phyloP scores from a whole-genome alignment of 805 yeast genomes.

The Priceomyces castillae region DNA sequence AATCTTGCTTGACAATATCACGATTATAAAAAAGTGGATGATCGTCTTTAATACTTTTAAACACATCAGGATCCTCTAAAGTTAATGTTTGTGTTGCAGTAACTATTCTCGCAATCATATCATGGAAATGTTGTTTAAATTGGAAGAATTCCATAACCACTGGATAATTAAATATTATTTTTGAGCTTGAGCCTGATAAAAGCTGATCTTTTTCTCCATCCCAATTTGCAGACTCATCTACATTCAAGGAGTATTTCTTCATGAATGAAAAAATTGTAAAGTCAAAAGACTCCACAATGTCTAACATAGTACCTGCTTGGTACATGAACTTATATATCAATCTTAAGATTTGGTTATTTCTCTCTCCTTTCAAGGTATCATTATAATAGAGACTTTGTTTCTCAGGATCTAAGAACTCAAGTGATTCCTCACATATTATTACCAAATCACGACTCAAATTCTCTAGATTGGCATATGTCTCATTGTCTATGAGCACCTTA shows the following conservation, averaged over 20 bases:
- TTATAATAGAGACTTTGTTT: conserved; percentile 37
- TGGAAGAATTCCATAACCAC: conserved; percentile 68
- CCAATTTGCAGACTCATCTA: conserved; percentile 8
- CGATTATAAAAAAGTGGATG: conserved; percentile 44
- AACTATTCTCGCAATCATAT: conserved; percentile 53
- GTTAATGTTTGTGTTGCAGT: conserved; percentile 71
- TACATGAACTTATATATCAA: conserved; percentile 53
- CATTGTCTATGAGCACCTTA: conserved; percentile 50
- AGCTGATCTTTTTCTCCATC: background rate
- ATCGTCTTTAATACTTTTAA: conserved; percentile 58
- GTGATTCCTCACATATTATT: conserved; percentile 39
- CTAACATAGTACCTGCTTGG: conserved; percentile 47
- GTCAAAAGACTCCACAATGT: conserved; percentile 59
- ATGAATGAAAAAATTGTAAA: conserved; percentile 52
- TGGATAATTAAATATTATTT: conserved; percentile 47
- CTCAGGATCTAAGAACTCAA: conserved; percentile 36
- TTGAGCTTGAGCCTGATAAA: conserved; percentile 8
- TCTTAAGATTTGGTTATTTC: conserved; percentile 54
- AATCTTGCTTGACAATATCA: conserved; percentile 35
- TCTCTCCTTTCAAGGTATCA: conserved; percentile 29
- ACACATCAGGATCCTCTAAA: conserved; percentile 71
- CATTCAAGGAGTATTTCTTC: conserved; percentile 25
- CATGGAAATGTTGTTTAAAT: conserved; percentile 69
- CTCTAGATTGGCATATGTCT: conserved; percentile 40
- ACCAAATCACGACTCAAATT: conserved; percentile 36